Percentiles rank a stretch among this genome's conserved stretches.
phyloP scores from a whole-genome alignment of 495 filamentous ascomycete species.

The Daldinia grandis region DNA sequence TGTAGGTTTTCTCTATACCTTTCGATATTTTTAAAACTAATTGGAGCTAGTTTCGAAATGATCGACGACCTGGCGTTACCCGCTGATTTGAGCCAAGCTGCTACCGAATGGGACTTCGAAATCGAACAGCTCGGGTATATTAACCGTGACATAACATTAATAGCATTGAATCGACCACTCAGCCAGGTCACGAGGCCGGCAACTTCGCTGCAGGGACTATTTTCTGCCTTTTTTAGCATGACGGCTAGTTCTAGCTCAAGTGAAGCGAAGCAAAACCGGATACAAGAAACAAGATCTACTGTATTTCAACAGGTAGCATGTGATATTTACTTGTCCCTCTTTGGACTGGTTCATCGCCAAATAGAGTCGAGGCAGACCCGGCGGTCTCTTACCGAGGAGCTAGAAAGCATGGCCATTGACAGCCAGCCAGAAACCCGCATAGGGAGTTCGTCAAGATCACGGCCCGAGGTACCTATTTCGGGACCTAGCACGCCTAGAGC shows the following conservation, averaged over 20 bases:
- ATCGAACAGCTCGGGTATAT: slow-evolving; percentile 28
- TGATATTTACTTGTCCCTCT: slow-evolving; percentile 40
- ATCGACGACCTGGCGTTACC: slow-evolving; percentile 20
- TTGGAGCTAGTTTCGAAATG: slow-evolving; percentile 32
- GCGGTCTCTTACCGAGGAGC: slow-evolving; percentile 12
- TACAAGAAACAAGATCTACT: neutral
- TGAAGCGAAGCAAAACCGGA: slow-evolving; percentile 1
- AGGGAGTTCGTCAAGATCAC: slow-evolving; percentile 24
- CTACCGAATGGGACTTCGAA: slow-evolving; percentile 31
- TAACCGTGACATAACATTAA: slow-evolving; percentile 24
- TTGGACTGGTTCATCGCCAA: slow-evolving; percentile 34
- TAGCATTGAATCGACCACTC: slow-evolving; percentile 20
- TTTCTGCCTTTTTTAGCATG: slow-evolving; percentile 22
- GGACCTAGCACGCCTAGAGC: slow-evolving; percentile 19
- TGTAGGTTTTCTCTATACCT: slow-evolving; percentile 30
- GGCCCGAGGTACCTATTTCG: slow-evolving; percentile 18
- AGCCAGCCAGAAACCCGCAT: slow-evolving; percentile 36
- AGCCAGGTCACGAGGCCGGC: slow-evolving; percentile 12
- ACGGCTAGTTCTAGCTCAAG: neutral
- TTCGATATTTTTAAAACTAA: slow-evolving; percentile 14
- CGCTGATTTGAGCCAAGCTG: slow-evolving; percentile 17
- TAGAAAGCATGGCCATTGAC: slow-evolving; percentile 35
- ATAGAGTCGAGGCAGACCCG: slow-evolving; percentile 10
- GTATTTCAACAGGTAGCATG: slow-evolving; percentile 34
- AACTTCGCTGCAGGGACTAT: slow-evolving; percentile 24